Evolutionary conservation across 345 rosid species (phyloP).

Genomic region (Rubroshorea leprosula): DNA sequence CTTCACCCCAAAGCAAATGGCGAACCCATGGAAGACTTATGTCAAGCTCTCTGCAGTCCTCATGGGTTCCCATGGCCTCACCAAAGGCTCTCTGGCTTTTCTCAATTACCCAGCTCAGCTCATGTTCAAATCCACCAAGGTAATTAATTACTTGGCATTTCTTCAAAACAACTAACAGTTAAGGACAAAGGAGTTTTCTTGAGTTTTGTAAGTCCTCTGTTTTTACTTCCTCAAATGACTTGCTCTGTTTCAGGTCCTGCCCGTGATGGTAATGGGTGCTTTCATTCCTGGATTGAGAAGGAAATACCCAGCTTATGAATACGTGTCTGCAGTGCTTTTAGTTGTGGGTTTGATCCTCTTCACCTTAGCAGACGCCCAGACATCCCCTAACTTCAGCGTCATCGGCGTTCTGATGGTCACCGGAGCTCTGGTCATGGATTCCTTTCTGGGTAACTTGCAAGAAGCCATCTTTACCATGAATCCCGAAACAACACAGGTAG

Average conservation of each 20-base stretch:
- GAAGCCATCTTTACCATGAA: constrained; percentile 92
- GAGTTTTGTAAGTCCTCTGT: background rate
- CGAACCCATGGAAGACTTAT: constrained; percentile 94
- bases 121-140: constrained; percentile 99
- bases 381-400: constrained; percentile 84
- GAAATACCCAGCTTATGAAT: constrained; percentile 78
- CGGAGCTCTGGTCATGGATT: constrained; percentile 88
- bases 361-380: constrained; percentile 90
- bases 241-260: constrained; percentile 55
- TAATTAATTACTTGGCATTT: constrained; percentile 7
- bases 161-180: no score
- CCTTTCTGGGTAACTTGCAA: constrained; percentile 87
- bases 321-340: constrained; percentile 70
- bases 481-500: constrained; percentile 89
- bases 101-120: constrained; percentile 98
- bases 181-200: background rate
- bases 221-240: background rate
- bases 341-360: constrained; percentile 83
- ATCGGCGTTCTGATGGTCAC: constrained; percentile 79
- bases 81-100: constrained; percentile 92
- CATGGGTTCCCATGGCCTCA: constrained; percentile 94
- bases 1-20: constrained; percentile 80
- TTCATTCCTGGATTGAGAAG: constrained; percentile 89
- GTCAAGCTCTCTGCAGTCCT: constrained; percentile 95
- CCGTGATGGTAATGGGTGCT: constrained; percentile 97